Percentiles rank a stretch among this genome's conserved stretches.
Evolutionary conservation across 371 early-diverging fungal genomes (phyloP).

Genomic region (Lichtheimia ramosa): DNA sequence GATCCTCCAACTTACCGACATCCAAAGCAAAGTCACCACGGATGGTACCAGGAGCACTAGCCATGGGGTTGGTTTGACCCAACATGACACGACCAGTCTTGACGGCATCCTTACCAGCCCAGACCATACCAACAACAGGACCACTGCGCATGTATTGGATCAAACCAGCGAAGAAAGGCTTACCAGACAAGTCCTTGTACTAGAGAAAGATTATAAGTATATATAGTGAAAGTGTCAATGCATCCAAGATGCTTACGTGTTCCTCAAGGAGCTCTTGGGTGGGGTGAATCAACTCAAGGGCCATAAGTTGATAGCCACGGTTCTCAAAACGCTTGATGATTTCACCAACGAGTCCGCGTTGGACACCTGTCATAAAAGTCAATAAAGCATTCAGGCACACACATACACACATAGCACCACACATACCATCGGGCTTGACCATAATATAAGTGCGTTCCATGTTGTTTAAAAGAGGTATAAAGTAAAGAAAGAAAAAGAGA

Average conservation of each 20-base stretch:
- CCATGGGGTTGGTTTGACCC: conserved; percentile 94
- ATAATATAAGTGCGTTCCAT: conserved; percentile 87
- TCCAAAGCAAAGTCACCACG: conserved; percentile 98
- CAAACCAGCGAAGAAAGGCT: conserved; percentile 96
- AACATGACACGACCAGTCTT: conserved; percentile 95
- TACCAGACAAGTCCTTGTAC: conserved; percentile 90
- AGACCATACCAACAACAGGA: conserved; percentile 94
- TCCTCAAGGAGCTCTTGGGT: conserved; percentile 79
- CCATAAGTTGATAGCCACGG: conserved; percentile 83
- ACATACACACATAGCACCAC: background rate
- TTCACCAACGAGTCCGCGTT: conserved; percentile 95
- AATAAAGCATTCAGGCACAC: background rate
- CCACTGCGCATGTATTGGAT: conserved; percentile 87
- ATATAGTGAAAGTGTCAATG: too few relatives aligned
- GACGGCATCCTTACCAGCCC: conserved; percentile 97
- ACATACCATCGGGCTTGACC: conserved; percentile 62
- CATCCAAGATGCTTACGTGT: conserved; percentile 64
- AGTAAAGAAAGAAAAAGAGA: conserved; percentile 26
- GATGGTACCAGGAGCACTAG: conserved; percentile 97
- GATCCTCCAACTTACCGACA: conserved; percentile 40
- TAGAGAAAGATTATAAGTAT: too few relatives aligned
- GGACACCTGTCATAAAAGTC: conserved; percentile 55
- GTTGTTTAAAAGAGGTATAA: conserved; percentile 16
- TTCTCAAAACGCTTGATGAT: conserved; percentile 95
- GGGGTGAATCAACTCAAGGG: conserved; percentile 83